Conservation (phyloP, 805 yeast species). For the Myxozyma vanderwaltii region DNA sequence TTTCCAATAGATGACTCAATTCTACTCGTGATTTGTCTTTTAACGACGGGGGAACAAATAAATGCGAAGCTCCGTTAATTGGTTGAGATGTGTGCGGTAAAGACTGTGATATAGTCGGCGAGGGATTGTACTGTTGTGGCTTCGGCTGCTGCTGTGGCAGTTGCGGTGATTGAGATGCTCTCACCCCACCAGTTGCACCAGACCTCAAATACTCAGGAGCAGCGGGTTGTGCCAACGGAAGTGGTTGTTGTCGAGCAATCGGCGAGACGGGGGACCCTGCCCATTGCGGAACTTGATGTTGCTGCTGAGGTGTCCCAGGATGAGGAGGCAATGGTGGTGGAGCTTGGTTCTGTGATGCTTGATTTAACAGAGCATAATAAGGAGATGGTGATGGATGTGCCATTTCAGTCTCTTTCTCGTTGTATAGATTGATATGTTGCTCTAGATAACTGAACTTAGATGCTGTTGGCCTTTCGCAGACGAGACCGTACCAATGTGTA, state of each 20-base stretch:
- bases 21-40: conserved; percentile 18
- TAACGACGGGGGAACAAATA: conserved; percentile 16
- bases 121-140: not conserved
- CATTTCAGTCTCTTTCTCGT: not conserved
- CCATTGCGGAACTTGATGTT: not conserved
- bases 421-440: not conserved
- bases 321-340: conserved; percentile 16
- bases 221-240: not conserved
- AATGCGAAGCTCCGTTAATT: not conserved
- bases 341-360: not conserved
- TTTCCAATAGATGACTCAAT: conserved; percentile 4
- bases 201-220: not conserved
- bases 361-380: conserved; percentile 4
- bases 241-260: not conserved
- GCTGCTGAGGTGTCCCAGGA: conserved; percentile 8
- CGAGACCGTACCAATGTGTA: too few relatives aligned
- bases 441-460: too few relatives aligned
- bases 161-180: not conserved
- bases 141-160: not conserved
- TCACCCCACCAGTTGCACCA: not conserved
- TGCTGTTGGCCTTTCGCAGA: too few relatives aligned
- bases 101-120: not conserved
- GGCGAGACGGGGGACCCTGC: not conserved
- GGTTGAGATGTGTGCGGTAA: not conserved
- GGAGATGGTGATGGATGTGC: conserved; percentile 13